Conservation (phyloP, 169 alveolate genomes). For the Cyclospora cayetanensis region DNA sequence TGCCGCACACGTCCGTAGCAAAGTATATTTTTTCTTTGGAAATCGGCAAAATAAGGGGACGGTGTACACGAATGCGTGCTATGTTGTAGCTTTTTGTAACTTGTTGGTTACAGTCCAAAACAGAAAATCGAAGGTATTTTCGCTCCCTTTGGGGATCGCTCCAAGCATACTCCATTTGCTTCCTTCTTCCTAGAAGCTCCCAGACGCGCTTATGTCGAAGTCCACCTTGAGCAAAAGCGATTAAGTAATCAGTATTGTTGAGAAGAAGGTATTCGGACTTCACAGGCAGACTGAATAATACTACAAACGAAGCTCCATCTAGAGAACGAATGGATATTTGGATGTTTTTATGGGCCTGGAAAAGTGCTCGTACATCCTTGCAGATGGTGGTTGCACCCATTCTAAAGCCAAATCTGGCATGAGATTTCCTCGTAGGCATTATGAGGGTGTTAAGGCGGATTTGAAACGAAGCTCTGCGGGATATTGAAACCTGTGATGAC, state of each 20-base stretch:
- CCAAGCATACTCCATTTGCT: slow-evolving; percentile 68
- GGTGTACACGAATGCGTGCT: slow-evolving; percentile 58
- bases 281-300: slow-evolving; percentile 25
- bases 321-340: slow-evolving; percentile 54
- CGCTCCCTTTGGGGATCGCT: slow-evolving; percentile 60
- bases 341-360: slow-evolving; percentile 44
- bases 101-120: slow-evolving; percentile 51
- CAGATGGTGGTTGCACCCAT: neutral
- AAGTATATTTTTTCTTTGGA: slow-evolving; percentile 43
- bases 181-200: slow-evolving; percentile 64
- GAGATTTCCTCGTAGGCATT: neutral
- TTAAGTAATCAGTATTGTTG: slow-evolving; percentile 29
- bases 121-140: slow-evolving; percentile 60
- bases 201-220: neutral
- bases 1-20: slow-evolving; percentile 58
- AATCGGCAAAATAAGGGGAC: slow-evolving; percentile 27
- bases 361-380: slow-evolving; percentile 9
- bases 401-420: neutral
- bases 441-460: slow-evolving; percentile 30
- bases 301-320: slow-evolving; percentile 60
- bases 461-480: slow-evolving; percentile 56
- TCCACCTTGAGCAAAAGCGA: slow-evolving; percentile 67
- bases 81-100: slow-evolving; percentile 60
- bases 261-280: slow-evolving; percentile 53
- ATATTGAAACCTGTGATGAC: slow-evolving; percentile 48